Evolutionary conservation across 2,329 filamentous ascomycete genomes (phyloP), one percentile per base, ranked within the genome.

Genomic region (Ascosphaera pollenicola): DNA sequence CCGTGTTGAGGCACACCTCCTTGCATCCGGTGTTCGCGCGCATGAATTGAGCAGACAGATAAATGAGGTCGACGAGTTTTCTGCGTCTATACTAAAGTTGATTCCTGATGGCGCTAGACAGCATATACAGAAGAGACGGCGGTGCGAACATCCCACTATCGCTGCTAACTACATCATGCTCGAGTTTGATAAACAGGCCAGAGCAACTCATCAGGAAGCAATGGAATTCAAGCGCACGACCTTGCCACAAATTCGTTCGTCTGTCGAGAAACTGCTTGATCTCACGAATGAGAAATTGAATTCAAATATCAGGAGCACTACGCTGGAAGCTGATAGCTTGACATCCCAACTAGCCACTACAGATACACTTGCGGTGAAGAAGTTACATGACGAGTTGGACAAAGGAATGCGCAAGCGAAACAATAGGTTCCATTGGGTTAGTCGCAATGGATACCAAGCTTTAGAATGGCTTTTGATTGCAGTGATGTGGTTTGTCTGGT

Each of bases 401-500:
- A 59, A 56, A 34, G 67, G 75, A 43, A 68, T 89, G 42, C 71
- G 78, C 50, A 75, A 81, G 63, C 66, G 84, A 39, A 66, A 80
- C 42, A 67, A 78, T 42, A 66, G 83, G 39, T 73, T 89, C 51
- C 66, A 81, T 40, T 84, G 82, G 73, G 57, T 84, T 17, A 66
- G 82, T 31, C 66, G 80, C 11, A 72, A 74, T 1, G 76, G 82
- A 11, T 95, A 84, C 69, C 73, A 84, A 40, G 59, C 77, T 16
- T 70, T 94, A 13, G 87, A 95, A 62, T 94, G 84, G 83, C 62
- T 73, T 38, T 67, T 95, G 15, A 73, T 95, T 31, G 80, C 79
- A 3, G 70, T 91, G 48, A 82, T 95, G 75, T 94, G 89, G 84
- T 83, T 78, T 57, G 75, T 91, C 13, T 95, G 87, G 84, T 72